Percentiles rank a stretch among this genome's conserved stretches.
Evolutionary conservation across 192 early-diverging fungal genomes (phyloP).

Genomic region (Coemansia reversa): DNA sequence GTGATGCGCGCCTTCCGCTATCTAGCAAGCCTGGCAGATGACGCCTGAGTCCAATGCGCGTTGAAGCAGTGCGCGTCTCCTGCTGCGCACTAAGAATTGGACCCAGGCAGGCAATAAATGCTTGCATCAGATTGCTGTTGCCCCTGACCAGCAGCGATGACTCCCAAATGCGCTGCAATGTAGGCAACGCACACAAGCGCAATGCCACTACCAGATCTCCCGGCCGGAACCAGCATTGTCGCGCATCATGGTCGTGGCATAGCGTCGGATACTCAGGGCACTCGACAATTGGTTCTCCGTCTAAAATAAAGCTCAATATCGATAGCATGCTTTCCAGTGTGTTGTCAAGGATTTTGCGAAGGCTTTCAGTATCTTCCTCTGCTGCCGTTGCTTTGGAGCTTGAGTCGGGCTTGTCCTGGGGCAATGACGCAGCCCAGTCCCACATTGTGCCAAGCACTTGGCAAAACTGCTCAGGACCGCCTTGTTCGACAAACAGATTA

Average conservation of each 20-base stretch:
- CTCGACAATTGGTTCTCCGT: slow-evolving; percentile 70
- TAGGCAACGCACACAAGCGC: slow-evolving; percentile 61
- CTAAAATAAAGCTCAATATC: slow-evolving; percentile 67
- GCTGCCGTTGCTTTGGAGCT: background rate
- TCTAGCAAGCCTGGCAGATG: slow-evolving; percentile 26
- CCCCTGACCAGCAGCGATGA: slow-evolving; percentile 59
- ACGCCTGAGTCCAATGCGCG: slow-evolving; percentile 16
- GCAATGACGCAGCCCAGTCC: slow-evolving; percentile 45
- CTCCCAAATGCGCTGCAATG: slow-evolving; percentile 64
- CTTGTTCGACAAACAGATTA: slow-evolving; percentile 31
- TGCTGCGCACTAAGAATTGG: slow-evolving; percentile 75
- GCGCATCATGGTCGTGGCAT: slow-evolving; percentile 37
- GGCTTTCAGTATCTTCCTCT: slow-evolving; percentile 8
- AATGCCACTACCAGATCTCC: slow-evolving; percentile 66
- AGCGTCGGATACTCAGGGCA: slow-evolving; percentile 57
- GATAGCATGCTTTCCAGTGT: slow-evolving; percentile 49
- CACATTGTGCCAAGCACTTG: slow-evolving; percentile 36
- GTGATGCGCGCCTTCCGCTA: slow-evolving; percentile 10
- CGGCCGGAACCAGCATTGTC: slow-evolving; percentile 68
- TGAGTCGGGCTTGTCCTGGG: slow-evolving; percentile 9
- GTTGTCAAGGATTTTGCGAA: slow-evolving; percentile 35
- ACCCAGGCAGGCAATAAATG: slow-evolving; percentile 61
- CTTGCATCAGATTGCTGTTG: slow-evolving; percentile 57
- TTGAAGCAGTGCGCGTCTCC: slow-evolving; percentile 42
- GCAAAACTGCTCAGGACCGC: slow-evolving; percentile 33